Evolutionary conservation across 129 eudicot genomes (phyloP), one percentile per base, ranked within the genome.

Genomic region (Arctium lappa): DNA sequence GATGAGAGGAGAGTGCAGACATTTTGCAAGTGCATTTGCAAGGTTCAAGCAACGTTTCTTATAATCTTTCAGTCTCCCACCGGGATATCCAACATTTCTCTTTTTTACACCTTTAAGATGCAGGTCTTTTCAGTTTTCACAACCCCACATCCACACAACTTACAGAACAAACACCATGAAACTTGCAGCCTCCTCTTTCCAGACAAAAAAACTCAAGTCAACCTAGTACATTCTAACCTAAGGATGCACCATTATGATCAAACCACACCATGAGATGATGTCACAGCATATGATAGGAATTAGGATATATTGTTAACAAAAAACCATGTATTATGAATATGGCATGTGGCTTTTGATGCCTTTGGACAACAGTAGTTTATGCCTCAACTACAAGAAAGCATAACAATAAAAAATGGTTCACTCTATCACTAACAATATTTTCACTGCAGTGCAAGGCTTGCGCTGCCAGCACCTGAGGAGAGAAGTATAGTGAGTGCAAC

Each of bases 391-490:
- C 48, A n/a, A 63, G 68, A 65, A 77, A 8, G 72, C 39, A 36
- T 39, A 69, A 76, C 36, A 7, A 50, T 32, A 70, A 39, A 18
- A 44, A 83, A 72, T 72, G 12, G 38, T 39, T 69, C 66, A 82
- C 62, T 38, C 27, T 44, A 46, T 66, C 63, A 81, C 81, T 84
- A 70, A 79, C 70, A 79, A 76, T 10, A 60, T 81, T 74, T 36
- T 27, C 13, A 65, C 74, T 81, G 85, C 91, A 96, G 99, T 89
- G 97, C 98, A 79, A 90, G 99, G 81, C 98, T 96, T 74, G 82
- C 98, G n/a, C 90, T 96, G 53, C 99, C 99, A 77, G 96, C 93
- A 50, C 91, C 97, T 53, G 94, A 90, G 80, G 99, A 91, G 31
- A 96, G 82, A 92, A 84, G 94, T 80, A 85, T 96, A 12, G 89